Conservation (phyloP, 108 stramenopile species). For the Nitzschia sp. region DNA sequence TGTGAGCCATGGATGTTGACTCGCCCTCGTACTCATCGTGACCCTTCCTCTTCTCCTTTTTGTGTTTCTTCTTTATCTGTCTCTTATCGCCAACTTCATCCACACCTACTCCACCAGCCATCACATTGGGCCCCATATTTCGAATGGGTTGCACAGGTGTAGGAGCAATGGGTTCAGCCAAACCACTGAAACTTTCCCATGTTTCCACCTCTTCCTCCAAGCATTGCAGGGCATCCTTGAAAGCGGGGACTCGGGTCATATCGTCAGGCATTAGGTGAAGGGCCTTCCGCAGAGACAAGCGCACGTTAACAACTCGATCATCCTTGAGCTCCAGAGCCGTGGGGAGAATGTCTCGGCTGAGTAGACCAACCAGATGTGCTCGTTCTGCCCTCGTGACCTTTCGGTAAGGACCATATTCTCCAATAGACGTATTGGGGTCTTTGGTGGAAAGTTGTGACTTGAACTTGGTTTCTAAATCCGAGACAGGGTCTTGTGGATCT, state of each 20-base stretch:
- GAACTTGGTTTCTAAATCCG: conserved; percentile 31
- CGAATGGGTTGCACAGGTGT: conserved; percentile 18
- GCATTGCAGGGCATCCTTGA: conserved; percentile 53
- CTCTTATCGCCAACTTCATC: conserved; percentile 12
- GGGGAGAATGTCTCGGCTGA: conserved; percentile 62
- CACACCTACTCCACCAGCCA: not conserved
- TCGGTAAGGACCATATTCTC: conserved; percentile 59
- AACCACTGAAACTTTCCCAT: conserved; percentile 62
- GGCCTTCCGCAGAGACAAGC: conserved; percentile 66
- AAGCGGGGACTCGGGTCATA: conserved; percentile 43
- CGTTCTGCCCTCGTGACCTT: conserved; percentile 55
- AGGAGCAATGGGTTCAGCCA: conserved; percentile 17
- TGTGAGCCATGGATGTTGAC: conserved; percentile 25
- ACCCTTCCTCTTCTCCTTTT: conserved; percentile 25
- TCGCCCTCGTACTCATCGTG: conserved; percentile 18
- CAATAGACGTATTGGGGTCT: conserved; percentile 14
- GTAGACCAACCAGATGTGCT: conserved; percentile 54
- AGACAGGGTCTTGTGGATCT: conserved; percentile 37
- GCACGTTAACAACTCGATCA: conserved; percentile 79
- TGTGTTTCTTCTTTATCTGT: conserved; percentile 9
- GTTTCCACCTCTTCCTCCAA: conserved; percentile 80
- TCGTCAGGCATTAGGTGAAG: conserved; percentile 69
- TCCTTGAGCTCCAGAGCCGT: conserved; percentile 73
- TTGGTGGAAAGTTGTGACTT: conserved; percentile 10
- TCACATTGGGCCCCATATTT: conserved; percentile 7